phyloP scores from a whole-genome alignment of 108 stramenopile genomes.

The Discostella pseudostelligera region DNA sequence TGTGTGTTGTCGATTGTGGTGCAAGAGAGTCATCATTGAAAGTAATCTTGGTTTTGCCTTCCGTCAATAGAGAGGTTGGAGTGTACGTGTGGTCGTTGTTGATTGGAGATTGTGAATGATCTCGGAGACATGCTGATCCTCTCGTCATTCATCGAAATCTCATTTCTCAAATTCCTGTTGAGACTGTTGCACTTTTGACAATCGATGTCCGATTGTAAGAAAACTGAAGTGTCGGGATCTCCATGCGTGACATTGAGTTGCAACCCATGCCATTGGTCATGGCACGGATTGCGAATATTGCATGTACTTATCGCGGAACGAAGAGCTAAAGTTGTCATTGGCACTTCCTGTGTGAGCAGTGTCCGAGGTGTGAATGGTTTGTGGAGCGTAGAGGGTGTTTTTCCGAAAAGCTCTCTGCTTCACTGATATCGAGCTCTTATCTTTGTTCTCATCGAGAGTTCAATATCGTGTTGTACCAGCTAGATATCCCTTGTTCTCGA shows the following conservation, averaged over 20 bases:
- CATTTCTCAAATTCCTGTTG: no score
- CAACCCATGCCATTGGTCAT: constrained; percentile 89
- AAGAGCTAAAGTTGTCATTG: constrained; percentile 62
- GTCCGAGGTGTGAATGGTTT: constrained; percentile 72
- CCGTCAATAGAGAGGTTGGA: background rate
- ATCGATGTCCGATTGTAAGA: constrained; percentile 90
- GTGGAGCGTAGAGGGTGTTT: constrained; percentile 72
- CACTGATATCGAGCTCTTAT: no score
- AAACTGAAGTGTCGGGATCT: constrained; percentile 75
- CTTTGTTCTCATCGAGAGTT: no score
- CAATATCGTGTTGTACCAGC: no score
- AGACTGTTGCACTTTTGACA: constrained; percentile 87
- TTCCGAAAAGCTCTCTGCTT: background rate
- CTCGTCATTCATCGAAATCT: no score
- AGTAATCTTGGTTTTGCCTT: background rate
- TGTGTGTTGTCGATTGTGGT: constrained; percentile 41
- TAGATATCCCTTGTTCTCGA: no score
- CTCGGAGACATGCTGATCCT: constrained; percentile 89
- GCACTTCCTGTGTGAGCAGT: constrained; percentile 88
- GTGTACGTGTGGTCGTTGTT: no score
- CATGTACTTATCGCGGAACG: constrained; percentile 85
- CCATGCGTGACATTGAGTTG: constrained; percentile 78
- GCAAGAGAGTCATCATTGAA: constrained; percentile 38
- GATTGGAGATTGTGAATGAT: no score
- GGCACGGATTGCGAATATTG: constrained; percentile 74